phyloP scores from a whole-genome alignment of 1,284 basidiomycete species.

The Cryptococcus neoformans region DNA sequence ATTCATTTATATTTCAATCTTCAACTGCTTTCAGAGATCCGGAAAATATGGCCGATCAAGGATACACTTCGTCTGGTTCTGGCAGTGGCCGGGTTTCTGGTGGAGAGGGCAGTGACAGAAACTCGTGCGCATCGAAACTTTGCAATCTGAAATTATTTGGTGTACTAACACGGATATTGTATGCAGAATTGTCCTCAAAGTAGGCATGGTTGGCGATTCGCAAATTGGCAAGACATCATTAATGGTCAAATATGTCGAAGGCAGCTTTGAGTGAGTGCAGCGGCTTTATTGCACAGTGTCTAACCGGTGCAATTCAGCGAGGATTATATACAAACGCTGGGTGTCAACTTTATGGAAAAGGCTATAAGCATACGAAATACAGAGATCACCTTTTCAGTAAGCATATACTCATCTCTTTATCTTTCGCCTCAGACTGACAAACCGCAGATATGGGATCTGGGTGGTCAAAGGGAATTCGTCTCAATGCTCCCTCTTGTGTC shows the following conservation, averaged over 20 bases:
- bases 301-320: conserved; percentile 56
- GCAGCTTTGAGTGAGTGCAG: conserved; percentile 69
- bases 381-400: conserved; percentile 88
- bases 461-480: conserved; percentile 96
- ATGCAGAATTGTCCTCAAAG: conserved; percentile 86
- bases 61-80: conserved; percentile 44
- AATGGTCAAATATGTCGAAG: conserved; percentile 99
- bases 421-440: conserved; percentile 1
- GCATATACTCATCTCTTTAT: no score
- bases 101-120: conserved; percentile 39
- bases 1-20: not conserved
- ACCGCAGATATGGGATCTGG: conserved; percentile 86
- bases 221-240: conserved; percentile 98
- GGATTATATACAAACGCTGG: conserved; percentile 98
- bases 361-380: conserved; percentile 95
- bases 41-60: conserved; percentile 35
- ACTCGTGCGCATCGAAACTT: conserved; percentile 28
- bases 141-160: conserved; percentile 6
- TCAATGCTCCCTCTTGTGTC: conserved; percentile 98
- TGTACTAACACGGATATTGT: not conserved
- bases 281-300: conserved; percentile 2
- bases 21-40: not conserved
- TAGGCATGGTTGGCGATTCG: conserved; percentile 98
- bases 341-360: conserved; percentile 99
- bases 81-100: conserved; percentile 44